Base-by-base conservation (phyloP, 2,329 filamentous ascomycete species). In the Neopestalotiopsis sp. region DNA sequence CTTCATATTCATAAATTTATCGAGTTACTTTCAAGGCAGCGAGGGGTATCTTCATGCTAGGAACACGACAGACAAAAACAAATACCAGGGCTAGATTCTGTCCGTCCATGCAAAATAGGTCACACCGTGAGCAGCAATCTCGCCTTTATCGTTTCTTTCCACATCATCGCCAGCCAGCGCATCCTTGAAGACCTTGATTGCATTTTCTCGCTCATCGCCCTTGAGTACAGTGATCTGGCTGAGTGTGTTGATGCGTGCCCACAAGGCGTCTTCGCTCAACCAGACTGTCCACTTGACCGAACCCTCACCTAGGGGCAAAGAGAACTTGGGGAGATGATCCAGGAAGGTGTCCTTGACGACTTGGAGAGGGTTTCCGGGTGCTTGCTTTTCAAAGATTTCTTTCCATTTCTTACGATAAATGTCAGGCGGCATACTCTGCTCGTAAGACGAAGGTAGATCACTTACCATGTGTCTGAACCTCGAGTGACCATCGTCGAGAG, bases 61-160 rank as follows among this genome's bases (percentile, higher is more conserved):
- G 20, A 45, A 45, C 24, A 34, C 12, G 20, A 9, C 20, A 28
- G 10, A n/a, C 13, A 10, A 28, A 24, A 13, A 28, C 24, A 28
- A 64, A 24, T 53, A 64, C 20, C 10, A 64, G 12, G 30, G 17
- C 56, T 56, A 67, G 6, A 67, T 40, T 28, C 66, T 81, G 76
- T 80, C 80, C 24, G 90, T 89, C 91, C 91, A 94, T 10, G 83
- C 86, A 74, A 89, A 85, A 76, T 87, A 87, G 13, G 91, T 92
- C 67, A 83, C 79, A 3, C 90, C 91, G 79, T 93, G 90, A 58
- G 92, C 76, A 20, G 86, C 86, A 65, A 93, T 82, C 77, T 92
- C 86, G 0, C 89, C 90, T 67, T 87, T 83, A 5, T 86, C 87
- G 71, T 93, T 91, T 69, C 82, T 84, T 74, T 88, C 84, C 0